phyloP scores from a whole-genome alignment of 1,284 basidiomycete species.

The Tilletia caries region DNA sequence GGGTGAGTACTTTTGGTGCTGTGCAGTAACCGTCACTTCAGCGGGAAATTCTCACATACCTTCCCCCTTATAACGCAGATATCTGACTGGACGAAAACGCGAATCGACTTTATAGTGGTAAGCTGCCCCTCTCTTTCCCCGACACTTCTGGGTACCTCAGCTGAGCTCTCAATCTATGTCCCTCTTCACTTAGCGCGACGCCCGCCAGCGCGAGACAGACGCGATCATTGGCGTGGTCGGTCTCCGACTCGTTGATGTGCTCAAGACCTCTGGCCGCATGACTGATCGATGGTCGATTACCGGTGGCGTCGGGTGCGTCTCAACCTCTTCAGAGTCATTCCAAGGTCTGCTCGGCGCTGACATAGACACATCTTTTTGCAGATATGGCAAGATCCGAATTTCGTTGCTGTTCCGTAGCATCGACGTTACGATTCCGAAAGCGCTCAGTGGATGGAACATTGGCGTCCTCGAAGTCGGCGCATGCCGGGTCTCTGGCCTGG shows the following conservation, averaged over 20 bases:
- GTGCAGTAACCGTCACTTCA: too few species aligned
- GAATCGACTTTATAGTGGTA: conserved; percentile 15
- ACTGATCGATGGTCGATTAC: conserved; percentile 39
- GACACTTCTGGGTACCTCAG: too few species aligned
- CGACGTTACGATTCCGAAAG: conserved; percentile 36
- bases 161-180: neutral
- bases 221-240: conserved; percentile 43
- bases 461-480: conserved; percentile 37
- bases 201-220: conserved; percentile 42
- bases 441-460: conserved; percentile 44
- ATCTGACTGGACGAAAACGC: conserved; percentile 13
- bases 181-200: conserved; percentile 18
- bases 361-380: conserved; percentile 8
- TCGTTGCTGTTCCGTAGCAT: conserved; percentile 41
- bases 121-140: neutral
- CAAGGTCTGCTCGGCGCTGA: too few species aligned
- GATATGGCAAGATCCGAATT: conserved; percentile 43
- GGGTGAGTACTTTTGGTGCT: conserved; percentile 16
- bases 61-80: neutral
- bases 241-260: conserved; percentile 34
- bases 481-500: conserved; percentile 28
- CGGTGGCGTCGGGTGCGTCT: conserved; percentile 8
- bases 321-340: neutral
- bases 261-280: conserved; percentile 27
- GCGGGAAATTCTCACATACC: too few species aligned